Base-by-base conservation (phyloP, 2,329 filamentous ascomycete species). In the Exophiala phaeomuriformis region DNA sequence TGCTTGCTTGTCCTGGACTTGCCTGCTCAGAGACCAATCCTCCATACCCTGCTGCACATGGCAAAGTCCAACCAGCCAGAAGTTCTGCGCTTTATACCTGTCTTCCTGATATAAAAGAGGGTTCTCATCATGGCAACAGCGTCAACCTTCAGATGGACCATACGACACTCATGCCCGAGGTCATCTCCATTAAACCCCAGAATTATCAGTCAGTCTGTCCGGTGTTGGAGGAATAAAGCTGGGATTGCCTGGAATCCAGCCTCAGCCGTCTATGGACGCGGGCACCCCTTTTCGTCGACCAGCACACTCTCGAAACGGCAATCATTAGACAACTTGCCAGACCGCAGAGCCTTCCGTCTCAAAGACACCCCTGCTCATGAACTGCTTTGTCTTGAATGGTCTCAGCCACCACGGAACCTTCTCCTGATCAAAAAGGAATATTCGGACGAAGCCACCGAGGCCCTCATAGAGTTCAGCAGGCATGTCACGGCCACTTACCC, bases 401-500 rank as follows among this genome's bases (percentile, higher is more conserved):
- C 83, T 3, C 74, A 77, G 10, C 82, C 83, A 35, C 84, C 83
- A 2, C 78, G 81, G 48, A 88, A 87, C 62, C 73, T 88, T 49
- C 74, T 88, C 54, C 70, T 88, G 52, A 78, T 86, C 43, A 83
- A 84, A 67, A 88, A 88, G 66, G 76, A 82, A 58, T 73, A 77
- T 59, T 78, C 79, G 2, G 71, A 75, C 2, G 69, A 70, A 30
- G 78, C 83, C 48, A 80, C 77, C 30, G 68, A 74, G 9, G 78
- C 80, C 2, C 67, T 84, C 36, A 65, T 82, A 55, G 79, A 82
- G 63, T 82, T 82, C 64, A 75, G 75, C 60, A 85, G 80, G 62
- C 86, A 97, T 69, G 80, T 96, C 54, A 81, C 83, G 61, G 77
- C 76, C 57, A 88, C 88, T 55, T 96, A 97, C 68, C 85, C 89